Conservation (phyloP, 1,139 yeast species). For the Pichia sp. region DNA sequence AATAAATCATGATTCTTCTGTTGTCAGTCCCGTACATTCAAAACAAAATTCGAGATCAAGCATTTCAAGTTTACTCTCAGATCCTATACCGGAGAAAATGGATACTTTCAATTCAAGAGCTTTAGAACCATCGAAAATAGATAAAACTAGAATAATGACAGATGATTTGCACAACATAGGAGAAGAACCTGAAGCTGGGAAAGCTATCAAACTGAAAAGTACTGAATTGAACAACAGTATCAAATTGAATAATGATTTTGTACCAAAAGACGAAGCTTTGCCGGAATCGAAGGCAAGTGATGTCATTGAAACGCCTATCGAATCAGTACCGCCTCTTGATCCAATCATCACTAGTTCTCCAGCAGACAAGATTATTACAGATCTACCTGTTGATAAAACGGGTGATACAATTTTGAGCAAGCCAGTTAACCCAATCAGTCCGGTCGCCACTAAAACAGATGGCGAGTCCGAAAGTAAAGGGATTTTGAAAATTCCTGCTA, state of each 20-base stretch:
- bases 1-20: not conserved
- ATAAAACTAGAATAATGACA: not conserved
- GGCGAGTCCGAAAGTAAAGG: not conserved
- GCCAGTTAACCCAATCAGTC: no score
- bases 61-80: slow-evolving; percentile 1
- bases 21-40: not conserved
- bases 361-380: no score
- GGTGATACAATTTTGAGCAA: no score
- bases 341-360: no score
- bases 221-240: no score
- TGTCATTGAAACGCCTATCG: no score
- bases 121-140: not conserved
- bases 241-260: no score
- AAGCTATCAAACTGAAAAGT: not conserved
- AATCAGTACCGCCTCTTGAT: no score
- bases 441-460: not conserved
- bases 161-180: not conserved
- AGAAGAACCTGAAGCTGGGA: not conserved
- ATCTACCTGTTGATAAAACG: no score
- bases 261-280: no score
- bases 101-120: not conserved
- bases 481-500: not conserved
- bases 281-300: no score
- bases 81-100: not conserved
- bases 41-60: not conserved